A percentile compares a stretch with the other conserved stretches of the same genome.
These are phyloP conservation scores for Westerdykella sp. DNA, from an alignment of 2,329 filamentous ascomycete genomes.

Conservation along the genomic window DNA sequence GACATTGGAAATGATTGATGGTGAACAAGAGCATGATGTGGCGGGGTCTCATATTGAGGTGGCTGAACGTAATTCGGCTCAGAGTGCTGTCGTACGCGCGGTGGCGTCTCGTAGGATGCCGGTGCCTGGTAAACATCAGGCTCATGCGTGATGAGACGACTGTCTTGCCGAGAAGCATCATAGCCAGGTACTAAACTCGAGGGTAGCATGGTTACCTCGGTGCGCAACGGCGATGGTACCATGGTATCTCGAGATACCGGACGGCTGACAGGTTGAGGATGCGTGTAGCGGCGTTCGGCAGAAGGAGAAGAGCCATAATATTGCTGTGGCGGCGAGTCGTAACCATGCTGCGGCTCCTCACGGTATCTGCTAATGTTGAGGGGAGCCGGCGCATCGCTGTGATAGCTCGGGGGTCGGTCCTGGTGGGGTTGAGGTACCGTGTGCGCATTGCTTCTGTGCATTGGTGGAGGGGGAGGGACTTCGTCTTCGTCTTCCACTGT, in stretches of 20 bases:
- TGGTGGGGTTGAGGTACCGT: slow-evolving; percentile 24
- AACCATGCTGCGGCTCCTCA: slow-evolving; percentile 19
- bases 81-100: slow-evolving; percentile 28
- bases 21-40: slow-evolving; percentile 24
- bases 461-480: slow-evolving; percentile 39
- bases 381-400: slow-evolving; percentile 27
- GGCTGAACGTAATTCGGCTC: slow-evolving; percentile 30
- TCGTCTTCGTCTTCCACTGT: slow-evolving; percentile 59
- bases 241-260: slow-evolving; percentile 31
- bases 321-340: slow-evolving; percentile 21
- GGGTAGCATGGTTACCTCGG: slow-evolving; percentile 24
- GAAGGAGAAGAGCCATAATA: slow-evolving; percentile 17
- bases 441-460: slow-evolving; percentile 32
- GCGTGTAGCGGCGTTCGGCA: slow-evolving; percentile 30
- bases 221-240: slow-evolving; percentile 27
- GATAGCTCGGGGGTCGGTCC: slow-evolving; percentile 17
- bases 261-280: slow-evolving; percentile 19
- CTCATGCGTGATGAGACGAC: slow-evolving; percentile 12
- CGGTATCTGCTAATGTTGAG: slow-evolving; percentile 27
- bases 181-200: slow-evolving; percentile 29
- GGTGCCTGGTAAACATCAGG: slow-evolving; percentile 17
- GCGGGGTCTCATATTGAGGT: slow-evolving; percentile 27
- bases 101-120: slow-evolving; percentile 20
- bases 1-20: slow-evolving; percentile 17
- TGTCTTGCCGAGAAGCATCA: slow-evolving; percentile 19